A percentile compares a stretch with the other conserved stretches of the same genome.
These are phyloP conservation scores for Ophiostoma populinum DNA, from an alignment of 2,329 filamentous ascomycete species.

Conservation along the genomic window DNA sequence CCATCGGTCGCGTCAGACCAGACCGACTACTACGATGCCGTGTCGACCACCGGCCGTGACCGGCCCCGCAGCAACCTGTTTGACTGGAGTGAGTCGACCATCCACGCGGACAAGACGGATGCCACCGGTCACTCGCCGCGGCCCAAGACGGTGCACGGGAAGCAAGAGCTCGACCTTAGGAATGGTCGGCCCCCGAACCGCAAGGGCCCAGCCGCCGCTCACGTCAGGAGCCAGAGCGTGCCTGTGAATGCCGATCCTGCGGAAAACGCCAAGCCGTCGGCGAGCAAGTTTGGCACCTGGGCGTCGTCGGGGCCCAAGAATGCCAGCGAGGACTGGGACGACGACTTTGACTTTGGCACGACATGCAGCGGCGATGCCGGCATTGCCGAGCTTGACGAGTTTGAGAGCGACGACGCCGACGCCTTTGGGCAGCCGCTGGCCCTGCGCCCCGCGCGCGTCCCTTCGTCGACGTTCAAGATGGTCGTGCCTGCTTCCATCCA, in stretches of 20 bases:
- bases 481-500: slow-evolving; percentile 65
- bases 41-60: slow-evolving; percentile 19
- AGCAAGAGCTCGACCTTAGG: slow-evolving; percentile 52
- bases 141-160: slow-evolving; percentile 60
- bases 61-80: slow-evolving; percentile 53
- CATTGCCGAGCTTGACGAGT: background rate
- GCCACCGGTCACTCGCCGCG: slow-evolving; percentile 40
- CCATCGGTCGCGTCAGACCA: slow-evolving; percentile 13
- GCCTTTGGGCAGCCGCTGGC: slow-evolving; percentile 2
- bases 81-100: slow-evolving; percentile 55
- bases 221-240: slow-evolving; percentile 68
- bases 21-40: slow-evolving; percentile 14
- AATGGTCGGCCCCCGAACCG: slow-evolving; percentile 52
- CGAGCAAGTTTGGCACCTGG: slow-evolving; percentile 65
- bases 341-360: slow-evolving; percentile 63
- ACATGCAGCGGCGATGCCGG: slow-evolving; percentile 17
- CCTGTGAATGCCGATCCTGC: slow-evolving; percentile 49
- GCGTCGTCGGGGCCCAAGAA: slow-evolving; percentile 60
- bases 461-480: slow-evolving; percentile 32
- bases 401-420: slow-evolving; percentile 3
- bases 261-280: slow-evolving; percentile 36
- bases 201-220: slow-evolving; percentile 49
- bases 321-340: slow-evolving; percentile 75
- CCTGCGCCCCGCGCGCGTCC: slow-evolving; percentile 17
- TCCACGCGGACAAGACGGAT: slow-evolving; percentile 41